Conservation (phyloP, 805 yeast genomes). For the Candida berthetii region DNA sequence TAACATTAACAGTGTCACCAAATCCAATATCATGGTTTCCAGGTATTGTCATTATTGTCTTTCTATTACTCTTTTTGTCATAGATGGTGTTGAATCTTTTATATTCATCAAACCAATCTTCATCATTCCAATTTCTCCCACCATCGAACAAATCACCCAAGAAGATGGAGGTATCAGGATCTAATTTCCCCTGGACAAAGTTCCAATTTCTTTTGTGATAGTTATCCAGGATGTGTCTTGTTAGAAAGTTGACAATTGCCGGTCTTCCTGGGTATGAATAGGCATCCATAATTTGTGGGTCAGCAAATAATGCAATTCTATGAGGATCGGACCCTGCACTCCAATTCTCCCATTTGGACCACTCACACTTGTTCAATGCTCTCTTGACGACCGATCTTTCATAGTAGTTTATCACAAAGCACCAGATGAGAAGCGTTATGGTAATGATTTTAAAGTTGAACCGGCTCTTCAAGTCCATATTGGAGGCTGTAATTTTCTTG, state of each 20-base stretch:
- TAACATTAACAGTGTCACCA: conserved; percentile 60
- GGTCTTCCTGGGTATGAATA: conserved; percentile 80
- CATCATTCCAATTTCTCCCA: conserved; percentile 79
- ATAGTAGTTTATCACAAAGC: conserved; percentile 38
- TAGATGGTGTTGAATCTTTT: conserved; percentile 63
- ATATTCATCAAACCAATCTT: conserved; percentile 67
- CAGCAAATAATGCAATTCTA: conserved; percentile 68
- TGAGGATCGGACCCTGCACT: conserved; percentile 29
- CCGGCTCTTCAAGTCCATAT: neutral
- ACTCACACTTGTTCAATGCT: conserved; percentile 43
- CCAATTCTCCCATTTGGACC: conserved; percentile 71
- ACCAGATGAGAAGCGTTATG: conserved; percentile 30
- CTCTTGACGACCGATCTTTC: conserved; percentile 45
- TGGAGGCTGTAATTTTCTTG: neutral
- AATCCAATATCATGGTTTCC: conserved; percentile 98
- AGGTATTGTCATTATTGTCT: conserved; percentile 47
- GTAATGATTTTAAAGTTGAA: conserved; percentile 7
- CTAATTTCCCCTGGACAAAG: conserved; percentile 45
- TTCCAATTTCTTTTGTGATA: conserved; percentile 75
- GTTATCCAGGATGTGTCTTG: conserved; percentile 63
- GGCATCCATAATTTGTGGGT: conserved; percentile 90
- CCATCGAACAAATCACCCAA: conserved; percentile 95
- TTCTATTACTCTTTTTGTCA: conserved; percentile 42
- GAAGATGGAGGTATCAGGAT: conserved; percentile 73
- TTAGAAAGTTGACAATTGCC: conserved; percentile 40